phyloP scores from a whole-genome alignment of 768 basidiomycete genomes.

The Tephrocybe sp. region DNA sequence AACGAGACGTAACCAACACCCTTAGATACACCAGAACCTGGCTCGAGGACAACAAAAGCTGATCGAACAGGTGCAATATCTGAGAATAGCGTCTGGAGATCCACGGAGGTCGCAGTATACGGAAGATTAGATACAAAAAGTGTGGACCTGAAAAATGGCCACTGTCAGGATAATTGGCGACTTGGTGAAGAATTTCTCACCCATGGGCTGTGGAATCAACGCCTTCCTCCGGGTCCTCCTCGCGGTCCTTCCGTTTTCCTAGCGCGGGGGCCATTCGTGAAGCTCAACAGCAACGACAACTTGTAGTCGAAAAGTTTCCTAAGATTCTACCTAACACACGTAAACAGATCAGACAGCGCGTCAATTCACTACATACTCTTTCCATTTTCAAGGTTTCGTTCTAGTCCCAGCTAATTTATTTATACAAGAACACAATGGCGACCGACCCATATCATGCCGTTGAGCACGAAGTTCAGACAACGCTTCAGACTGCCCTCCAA shows the following conservation, averaged over 20 bases:
- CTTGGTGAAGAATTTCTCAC: constrained; percentile 20
- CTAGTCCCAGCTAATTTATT: too few relatives aligned
- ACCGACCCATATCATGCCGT: constrained; percentile 88
- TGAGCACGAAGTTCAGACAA: constrained; percentile 77
- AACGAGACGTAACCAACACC: constrained; percentile 98
- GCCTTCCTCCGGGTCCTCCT: constrained; percentile 30
- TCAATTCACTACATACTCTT: too few relatives aligned
- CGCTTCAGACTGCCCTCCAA: constrained; percentile 69
- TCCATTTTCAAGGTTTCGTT: too few relatives aligned
- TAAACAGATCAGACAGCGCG: background rate
- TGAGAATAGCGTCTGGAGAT: constrained; percentile 91
- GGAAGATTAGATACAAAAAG: constrained; percentile 94
- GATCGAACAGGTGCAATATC: constrained; percentile 93
- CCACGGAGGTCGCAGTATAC: constrained; percentile 85
- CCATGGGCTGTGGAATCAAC: constrained; percentile 27
- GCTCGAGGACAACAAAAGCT: constrained; percentile 90
- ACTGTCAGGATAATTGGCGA: constrained; percentile 4
- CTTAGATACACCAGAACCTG: constrained; percentile 74
- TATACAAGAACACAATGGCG: constrained; percentile 43
- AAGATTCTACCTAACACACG: background rate
- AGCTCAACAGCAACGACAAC: background rate
- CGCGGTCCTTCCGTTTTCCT: constrained; percentile 45
- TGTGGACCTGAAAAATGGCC: constrained; percentile 56
- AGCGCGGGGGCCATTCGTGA: constrained; percentile 27
- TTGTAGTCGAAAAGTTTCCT: constrained; percentile 2